Base-by-base conservation (phyloP, 495 filamentous ascomycete species). In the Penicillium tannophilum region DNA sequence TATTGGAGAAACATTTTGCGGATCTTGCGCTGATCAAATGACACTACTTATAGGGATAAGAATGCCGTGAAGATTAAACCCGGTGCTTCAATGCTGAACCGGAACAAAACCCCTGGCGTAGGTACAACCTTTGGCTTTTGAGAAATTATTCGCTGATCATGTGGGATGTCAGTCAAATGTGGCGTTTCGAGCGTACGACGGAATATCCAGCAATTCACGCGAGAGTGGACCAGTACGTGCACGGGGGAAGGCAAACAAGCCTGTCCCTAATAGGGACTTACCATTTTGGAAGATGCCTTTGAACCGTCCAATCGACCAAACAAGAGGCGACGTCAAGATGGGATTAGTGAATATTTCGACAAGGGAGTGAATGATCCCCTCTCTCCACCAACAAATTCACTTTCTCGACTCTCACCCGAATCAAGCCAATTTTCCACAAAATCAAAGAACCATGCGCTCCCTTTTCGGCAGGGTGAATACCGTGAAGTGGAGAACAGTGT, bases 221-320 rank as follows among this genome's bases (percentile, higher is more conserved):
- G 65, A 72, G 9, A 80, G 76, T 54, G 76, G 75, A 7, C 71
- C 77, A n/a, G 66, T 76, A 23, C 73, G 71, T 49, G 72, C 70
- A 5, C 63, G 51, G 30, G 68, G 70, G 14, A 68, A 66, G 45
- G 2, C 59, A 53, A 59, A 16, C 28, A 14, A 24, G 20, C 20
- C 41, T 11, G 20, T 14, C 19, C 16, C 28, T 7, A 31, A 39
- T 5, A 48, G 43, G 24, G 59, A 41, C 19, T 26, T 24, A 8
- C 51, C 52, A 7, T 46, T 8, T 28, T 66, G 26, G 61, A 54
- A 4, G 51, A 66, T 30, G 26, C 47, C 8, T 30, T 61, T 24
- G 60, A 58, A 3, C 53, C 63, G 7, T 65, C 60, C 0, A 58
- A 54, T 30, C 67, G 74, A 35, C 66, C 71, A 11, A 55, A 24